Percentiles rank a stretch among this genome's conserved stretches.
phyloP scores from a whole-genome alignment of 371 early-diverging fungal genomes.

The Mortierella sp. region DNA sequence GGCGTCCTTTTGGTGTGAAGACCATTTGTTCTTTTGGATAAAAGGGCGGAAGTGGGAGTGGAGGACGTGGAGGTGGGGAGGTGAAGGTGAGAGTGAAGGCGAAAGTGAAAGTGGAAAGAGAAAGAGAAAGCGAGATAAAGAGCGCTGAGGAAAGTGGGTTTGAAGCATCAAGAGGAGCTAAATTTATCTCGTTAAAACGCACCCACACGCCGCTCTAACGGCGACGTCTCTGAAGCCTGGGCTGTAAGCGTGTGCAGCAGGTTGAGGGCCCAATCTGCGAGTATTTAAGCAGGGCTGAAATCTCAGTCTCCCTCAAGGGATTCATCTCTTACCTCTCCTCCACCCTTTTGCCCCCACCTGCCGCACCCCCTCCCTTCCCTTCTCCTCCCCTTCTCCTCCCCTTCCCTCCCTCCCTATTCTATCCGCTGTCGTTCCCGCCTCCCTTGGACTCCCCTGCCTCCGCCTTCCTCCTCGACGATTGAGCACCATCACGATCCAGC shows the following conservation, averaged over 20 bases:
- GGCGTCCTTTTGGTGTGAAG: not conserved
- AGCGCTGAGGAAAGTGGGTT: not conserved
- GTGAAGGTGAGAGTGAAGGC: too few relatives aligned
- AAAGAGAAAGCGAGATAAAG: not conserved
- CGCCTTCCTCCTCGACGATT: too few relatives aligned
- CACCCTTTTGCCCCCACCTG: slow-evolving; percentile 17
- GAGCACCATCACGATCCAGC: too few relatives aligned
- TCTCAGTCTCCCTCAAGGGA: slow-evolving; percentile 9
- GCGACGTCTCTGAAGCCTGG: too few relatives aligned
- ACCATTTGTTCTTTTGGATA: not conserved
- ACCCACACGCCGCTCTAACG: too few relatives aligned
- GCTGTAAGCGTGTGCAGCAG: not conserved
- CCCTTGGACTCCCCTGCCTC: too few relatives aligned
- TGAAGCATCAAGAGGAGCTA: too few relatives aligned
- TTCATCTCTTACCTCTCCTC: slow-evolving; percentile 33
- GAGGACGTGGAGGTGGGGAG: not conserved
- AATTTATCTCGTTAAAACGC: too few relatives aligned
- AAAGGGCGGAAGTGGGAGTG: not conserved
- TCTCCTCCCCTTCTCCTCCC: not conserved
- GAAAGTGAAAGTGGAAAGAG: not conserved
- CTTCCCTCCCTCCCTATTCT: not conserved
- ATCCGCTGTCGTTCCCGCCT: too few relatives aligned
- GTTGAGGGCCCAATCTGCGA: too few relatives aligned
- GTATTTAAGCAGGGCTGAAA: not conserved
- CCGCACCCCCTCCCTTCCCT: slow-evolving; percentile 13